phyloP scores from a whole-genome alignment of 306 rosid species.

The Abrus precatorius region DNA sequence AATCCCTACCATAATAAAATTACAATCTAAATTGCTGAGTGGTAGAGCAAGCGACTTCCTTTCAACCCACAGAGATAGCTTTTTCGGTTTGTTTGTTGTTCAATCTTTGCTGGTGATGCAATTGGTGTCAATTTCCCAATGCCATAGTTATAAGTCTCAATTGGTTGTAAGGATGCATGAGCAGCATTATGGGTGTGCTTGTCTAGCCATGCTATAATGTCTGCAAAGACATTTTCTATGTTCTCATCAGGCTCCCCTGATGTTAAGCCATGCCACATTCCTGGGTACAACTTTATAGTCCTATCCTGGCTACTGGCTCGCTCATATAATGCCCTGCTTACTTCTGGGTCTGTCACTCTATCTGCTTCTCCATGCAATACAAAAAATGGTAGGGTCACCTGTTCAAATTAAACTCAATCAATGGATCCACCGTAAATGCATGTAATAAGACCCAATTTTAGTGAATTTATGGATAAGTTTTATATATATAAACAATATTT shows the following conservation, averaged over 20 bases:
- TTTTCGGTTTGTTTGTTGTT: conserved; percentile 22
- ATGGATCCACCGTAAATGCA: background rate
- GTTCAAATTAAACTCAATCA: conserved; percentile 32
- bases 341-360: conserved; percentile 91
- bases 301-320: conserved; percentile 81
- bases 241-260: conserved; percentile 91
- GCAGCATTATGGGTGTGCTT: conserved; percentile 46
- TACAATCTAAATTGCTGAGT: conserved; percentile 58
- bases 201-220: conserved; percentile 78
- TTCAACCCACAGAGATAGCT: conserved; percentile 80
- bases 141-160: background rate
- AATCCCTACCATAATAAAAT: background rate
- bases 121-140: conserved; percentile 43
- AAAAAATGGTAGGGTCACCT: conserved; percentile 89
- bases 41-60: conserved; percentile 57
- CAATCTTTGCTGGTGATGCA: conserved; percentile 27
- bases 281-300: conserved; percentile 77
- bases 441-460: too few relatives aligned
- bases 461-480: too few relatives aligned
- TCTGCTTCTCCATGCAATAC: conserved; percentile 97
- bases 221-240: conserved; percentile 68
- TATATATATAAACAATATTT: too few relatives aligned
- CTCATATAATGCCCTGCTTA: conserved; percentile 77
- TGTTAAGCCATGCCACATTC: conserved; percentile 96
- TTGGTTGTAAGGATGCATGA: conserved; percentile 35